A percentile compares a stretch with the other conserved stretches of the same genome.
These are phyloP conservation scores for Penicillium pulvis DNA, from an alignment of 495 filamentous ascomycete genomes.

Conservation along the genomic window DNA sequence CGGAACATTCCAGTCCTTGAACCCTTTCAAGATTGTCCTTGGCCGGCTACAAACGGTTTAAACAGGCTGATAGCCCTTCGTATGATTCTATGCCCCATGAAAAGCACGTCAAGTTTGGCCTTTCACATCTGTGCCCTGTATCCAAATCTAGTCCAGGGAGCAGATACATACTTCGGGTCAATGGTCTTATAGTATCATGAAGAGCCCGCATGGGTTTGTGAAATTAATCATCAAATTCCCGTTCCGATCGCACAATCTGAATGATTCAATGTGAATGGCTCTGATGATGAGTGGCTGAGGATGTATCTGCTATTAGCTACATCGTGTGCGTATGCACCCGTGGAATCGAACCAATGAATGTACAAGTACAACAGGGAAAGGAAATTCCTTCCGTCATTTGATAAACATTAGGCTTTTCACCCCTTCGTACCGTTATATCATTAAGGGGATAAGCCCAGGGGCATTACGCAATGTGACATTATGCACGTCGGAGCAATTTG, in stretches of 20 bases:
- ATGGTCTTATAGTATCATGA: background rate
- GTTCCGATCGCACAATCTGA: conserved; percentile 8
- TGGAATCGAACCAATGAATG: background rate
- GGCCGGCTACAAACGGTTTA: conserved; percentile 7
- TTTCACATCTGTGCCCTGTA: background rate
- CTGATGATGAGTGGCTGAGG: background rate
- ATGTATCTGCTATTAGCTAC: background rate
- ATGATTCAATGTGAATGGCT: background rate
- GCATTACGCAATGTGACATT: conserved; percentile 17
- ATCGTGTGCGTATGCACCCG: background rate
- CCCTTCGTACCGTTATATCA: conserved; percentile 4
- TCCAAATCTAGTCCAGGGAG: background rate
- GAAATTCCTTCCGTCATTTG: conserved; percentile 22
- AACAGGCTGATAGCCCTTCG: conserved; percentile 7
- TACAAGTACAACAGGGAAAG: background rate
- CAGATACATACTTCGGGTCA: background rate
- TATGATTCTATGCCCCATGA: conserved; percentile 22
- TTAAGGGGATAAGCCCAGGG: background rate
- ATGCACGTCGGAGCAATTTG: conserved; percentile 1
- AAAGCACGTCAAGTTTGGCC: conserved; percentile 21
- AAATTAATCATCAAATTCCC: conserved; percentile 9
- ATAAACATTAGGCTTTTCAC: conserved; percentile 9
- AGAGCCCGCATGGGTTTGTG: background rate
- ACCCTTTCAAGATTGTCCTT: conserved; percentile 8
- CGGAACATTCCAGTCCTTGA: conserved; percentile 16